These are phyloP conservation scores for Tolypocladium endophyticum DNA, from an alignment of 2,329 filamentous ascomycete genomes.

Conservation along the genomic window DNA sequence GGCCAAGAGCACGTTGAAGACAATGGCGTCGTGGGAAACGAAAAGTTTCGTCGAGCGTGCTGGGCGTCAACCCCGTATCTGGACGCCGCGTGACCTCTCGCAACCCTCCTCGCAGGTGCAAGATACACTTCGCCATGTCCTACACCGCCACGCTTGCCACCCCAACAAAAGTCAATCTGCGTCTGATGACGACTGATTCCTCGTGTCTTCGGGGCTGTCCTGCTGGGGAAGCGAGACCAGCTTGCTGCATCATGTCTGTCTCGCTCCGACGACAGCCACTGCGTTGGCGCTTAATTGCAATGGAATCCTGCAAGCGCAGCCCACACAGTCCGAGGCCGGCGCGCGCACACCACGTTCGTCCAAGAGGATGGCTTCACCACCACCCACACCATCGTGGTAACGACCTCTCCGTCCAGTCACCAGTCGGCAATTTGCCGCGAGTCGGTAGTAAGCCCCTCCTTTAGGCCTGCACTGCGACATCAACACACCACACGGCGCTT, in stretches of 20 bases:
- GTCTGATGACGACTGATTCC: neutral
- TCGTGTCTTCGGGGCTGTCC: neutral
- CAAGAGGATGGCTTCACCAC: neutral
- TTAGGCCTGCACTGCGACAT: neutral
- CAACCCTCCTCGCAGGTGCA: neutral
- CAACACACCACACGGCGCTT: neutral
- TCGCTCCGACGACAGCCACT: neutral
- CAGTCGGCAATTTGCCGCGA: neutral
- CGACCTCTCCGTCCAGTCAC: neutral
- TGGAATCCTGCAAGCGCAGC: neutral
- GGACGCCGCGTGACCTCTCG: neutral
- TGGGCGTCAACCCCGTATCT: neutral
- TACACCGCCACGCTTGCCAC: neutral
- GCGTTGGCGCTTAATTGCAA: neutral
- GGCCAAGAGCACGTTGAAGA: neutral
- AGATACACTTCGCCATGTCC: neutral
- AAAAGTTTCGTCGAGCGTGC: neutral
- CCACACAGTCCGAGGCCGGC: neutral
- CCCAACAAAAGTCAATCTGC: neutral
- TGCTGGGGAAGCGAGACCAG: neutral
- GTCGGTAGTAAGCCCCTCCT: neutral
- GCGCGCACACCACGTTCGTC: neutral
- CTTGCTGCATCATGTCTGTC: neutral
- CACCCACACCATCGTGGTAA: neutral
- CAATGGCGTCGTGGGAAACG: neutral